Conservation (phyloP, 768 basidiomycete species). For the Trichaptum fuscoviolaceum region DNA sequence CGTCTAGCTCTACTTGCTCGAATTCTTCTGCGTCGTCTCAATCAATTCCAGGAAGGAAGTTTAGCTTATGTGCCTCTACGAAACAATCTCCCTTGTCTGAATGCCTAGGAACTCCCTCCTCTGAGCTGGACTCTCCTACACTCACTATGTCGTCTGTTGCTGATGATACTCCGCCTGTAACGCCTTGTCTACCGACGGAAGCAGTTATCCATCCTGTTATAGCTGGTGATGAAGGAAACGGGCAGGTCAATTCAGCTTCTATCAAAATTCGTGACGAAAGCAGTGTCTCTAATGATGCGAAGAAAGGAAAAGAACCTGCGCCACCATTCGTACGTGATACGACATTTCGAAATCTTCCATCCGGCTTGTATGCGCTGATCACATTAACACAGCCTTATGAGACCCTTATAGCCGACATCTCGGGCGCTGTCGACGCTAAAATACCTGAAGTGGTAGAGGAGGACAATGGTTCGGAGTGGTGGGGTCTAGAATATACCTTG, state of each 20-base stretch:
- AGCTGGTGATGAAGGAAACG: neutral
- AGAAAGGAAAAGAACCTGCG: slow-evolving; percentile 3
- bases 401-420: slow-evolving; percentile 18
- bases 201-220: neutral
- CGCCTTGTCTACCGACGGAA: neutral
- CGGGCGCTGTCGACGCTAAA: neutral
- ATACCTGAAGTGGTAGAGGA: neutral
- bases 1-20: neutral
- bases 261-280: neutral
- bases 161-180: neutral
- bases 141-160: neutral
- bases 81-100: neutral
- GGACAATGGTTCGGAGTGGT: slow-evolving; percentile 34
- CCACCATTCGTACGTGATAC: neutral
- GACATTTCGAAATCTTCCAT: neutral
- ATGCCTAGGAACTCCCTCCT: neutral
- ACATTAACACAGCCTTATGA: slow-evolving; percentile 15
- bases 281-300: neutral
- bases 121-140: neutral
- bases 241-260: neutral
- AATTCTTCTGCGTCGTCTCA: neutral
- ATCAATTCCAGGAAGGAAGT: neutral
- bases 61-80: neutral
- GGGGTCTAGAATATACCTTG: slow-evolving; percentile 38
- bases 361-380: neutral